Evolutionary conservation across 805 yeast species (phyloP).

Genomic region (Starmerella vaccinii): DNA sequence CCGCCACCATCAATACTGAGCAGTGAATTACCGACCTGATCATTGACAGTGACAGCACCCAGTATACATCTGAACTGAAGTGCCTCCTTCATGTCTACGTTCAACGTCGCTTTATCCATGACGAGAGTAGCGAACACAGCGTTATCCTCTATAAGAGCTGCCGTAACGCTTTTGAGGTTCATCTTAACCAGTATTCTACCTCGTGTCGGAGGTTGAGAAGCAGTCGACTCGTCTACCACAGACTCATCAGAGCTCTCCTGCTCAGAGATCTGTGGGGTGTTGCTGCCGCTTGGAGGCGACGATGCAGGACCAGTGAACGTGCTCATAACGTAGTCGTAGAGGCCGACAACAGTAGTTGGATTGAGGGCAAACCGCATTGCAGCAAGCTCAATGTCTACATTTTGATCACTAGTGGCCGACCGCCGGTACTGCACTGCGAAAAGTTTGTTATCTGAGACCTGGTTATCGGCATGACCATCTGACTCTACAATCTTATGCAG

Average conservation of each 20-base stretch:
- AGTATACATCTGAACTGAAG: conserved; percentile 58
- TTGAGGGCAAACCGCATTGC: conserved; percentile 67
- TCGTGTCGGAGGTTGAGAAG: background rate
- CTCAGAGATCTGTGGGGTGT: background rate
- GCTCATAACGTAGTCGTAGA: conserved; percentile 69
- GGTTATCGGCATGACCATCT: conserved; percentile 29
- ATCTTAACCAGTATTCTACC: conserved; percentile 48
- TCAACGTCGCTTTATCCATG: conserved; percentile 61
- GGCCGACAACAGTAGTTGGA: conserved; percentile 64
- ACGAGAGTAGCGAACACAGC: conserved; percentile 68
- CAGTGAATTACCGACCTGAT: conserved; percentile 40
- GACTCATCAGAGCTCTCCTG: background rate
- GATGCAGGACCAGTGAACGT: conserved; percentile 57
- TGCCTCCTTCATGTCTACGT: conserved; percentile 60
- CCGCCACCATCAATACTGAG: conserved; percentile 77
- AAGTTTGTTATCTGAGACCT: conserved; percentile 30
- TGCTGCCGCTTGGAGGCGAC: background rate
- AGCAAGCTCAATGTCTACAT: conserved; percentile 59
- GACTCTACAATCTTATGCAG: conserved; percentile 64
- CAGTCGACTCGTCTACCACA: background rate
- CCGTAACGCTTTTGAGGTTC: conserved; percentile 58
- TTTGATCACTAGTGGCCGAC: conserved; percentile 61
- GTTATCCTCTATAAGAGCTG: conserved; percentile 75
- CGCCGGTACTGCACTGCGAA: conserved; percentile 52
- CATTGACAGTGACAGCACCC: conserved; percentile 60